Conservation (phyloP, 208 protist genomes). For the Trypanosoma scelopori region DNA sequence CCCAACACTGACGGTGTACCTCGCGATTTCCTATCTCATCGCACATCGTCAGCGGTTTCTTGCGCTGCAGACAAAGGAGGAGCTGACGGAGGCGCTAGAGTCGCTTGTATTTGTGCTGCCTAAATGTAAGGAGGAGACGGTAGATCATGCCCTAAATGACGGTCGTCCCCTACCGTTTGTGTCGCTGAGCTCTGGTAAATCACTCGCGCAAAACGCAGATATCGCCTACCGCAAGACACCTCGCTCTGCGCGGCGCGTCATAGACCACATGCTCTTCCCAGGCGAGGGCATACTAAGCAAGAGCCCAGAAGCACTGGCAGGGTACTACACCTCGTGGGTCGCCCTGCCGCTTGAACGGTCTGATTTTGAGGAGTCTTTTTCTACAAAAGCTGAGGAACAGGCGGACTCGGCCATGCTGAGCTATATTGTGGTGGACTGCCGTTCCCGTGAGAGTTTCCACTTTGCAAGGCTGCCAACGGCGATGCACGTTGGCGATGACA, state of each 20-base stretch:
- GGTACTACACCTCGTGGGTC: slow-evolving; percentile 60
- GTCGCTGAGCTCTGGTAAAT: slow-evolving; percentile 57
- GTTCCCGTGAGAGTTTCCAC: slow-evolving; percentile 73
- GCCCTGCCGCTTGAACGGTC: slow-evolving; percentile 71
- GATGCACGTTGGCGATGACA: slow-evolving; percentile 53
- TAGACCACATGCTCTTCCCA: slow-evolving; percentile 65
- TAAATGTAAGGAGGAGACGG: slow-evolving; percentile 30
- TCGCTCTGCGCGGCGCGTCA: slow-evolving; percentile 52
- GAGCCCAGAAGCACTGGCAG: slow-evolving; percentile 42
- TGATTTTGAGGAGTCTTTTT: slow-evolving; percentile 71
- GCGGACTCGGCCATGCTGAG: slow-evolving; percentile 27
- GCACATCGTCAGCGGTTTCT: slow-evolving; percentile 54
- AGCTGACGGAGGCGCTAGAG: slow-evolving; percentile 28
- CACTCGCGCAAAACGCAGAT: slow-evolving; percentile 74
- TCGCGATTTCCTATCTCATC: slow-evolving; percentile 68
- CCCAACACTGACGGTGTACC: slow-evolving; percentile 66
- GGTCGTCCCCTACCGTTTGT: slow-evolving; percentile 53
- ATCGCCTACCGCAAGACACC: slow-evolving; percentile 76
- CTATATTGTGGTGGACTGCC: slow-evolving; percentile 90
- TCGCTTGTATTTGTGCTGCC: slow-evolving; percentile 41
- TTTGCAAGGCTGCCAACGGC: slow-evolving; percentile 82
- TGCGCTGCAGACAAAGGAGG: slow-evolving; percentile 31
- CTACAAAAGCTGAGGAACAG: neutral
- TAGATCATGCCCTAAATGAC: slow-evolving; percentile 46
- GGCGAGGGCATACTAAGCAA: slow-evolving; percentile 45